Conservation (phyloP, 169 alveolate genomes). For the Eimeria praecox region DNA sequence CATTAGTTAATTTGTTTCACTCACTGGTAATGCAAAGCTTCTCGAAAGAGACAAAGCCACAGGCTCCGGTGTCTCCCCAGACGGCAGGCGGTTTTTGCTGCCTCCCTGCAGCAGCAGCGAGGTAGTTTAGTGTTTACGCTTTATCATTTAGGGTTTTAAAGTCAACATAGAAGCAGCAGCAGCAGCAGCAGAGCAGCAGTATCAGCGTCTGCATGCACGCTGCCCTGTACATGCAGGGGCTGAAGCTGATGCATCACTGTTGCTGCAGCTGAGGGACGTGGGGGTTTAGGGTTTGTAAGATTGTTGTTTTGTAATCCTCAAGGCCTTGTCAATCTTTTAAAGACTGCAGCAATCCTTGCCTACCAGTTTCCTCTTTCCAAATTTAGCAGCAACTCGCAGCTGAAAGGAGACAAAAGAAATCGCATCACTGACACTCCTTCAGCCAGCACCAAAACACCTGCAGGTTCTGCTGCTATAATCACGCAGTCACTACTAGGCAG, state of each 20-base stretch:
- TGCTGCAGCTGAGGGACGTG: neutral
- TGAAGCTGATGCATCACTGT: neutral
- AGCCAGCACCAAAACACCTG: neutral
- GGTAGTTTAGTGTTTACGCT: no score
- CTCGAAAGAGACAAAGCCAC: constrained; percentile 10
- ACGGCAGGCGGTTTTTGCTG: neutral
- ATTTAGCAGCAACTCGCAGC: neutral
- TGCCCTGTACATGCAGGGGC: neutral
- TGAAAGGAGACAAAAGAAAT: neutral
- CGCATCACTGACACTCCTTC: neutral
- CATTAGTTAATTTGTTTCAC: neutral
- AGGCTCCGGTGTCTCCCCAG: neutral
- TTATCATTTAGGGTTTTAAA: no score
- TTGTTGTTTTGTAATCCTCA: no score
- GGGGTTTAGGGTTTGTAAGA: neutral
- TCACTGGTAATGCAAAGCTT: neutral
- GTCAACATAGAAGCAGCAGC: no score
- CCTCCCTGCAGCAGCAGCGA: constrained; percentile 40
- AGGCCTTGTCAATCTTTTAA: no score
- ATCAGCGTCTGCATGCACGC: neutral
- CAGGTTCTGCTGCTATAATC: constrained; percentile 12
- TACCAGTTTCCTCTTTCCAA: constrained; percentile 4
- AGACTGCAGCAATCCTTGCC: no score
- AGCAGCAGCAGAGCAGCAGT: neutral
- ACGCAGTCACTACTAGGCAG: neutral